A percentile compares a stretch with the other conserved stretches of the same genome.
phyloP scores from a whole-genome alignment of 2,329 filamentous ascomycete species.

The Coniochaeta sp. region DNA sequence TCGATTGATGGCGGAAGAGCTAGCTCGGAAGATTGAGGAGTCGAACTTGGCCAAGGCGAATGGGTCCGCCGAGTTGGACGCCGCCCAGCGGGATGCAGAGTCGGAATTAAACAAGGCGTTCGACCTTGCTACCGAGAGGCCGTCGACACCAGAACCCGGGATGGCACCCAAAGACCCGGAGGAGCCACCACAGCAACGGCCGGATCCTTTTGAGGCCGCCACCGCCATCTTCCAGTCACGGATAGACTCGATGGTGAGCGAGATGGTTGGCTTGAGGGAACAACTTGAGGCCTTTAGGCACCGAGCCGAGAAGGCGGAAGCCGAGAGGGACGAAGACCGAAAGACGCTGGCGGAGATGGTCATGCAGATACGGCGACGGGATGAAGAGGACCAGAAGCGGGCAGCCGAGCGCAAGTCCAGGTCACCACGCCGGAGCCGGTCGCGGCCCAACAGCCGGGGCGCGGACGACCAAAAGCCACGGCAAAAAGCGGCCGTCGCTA shows the following conservation, averaged over 20 bases:
- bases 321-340: conserved; percentile 64
- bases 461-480: conserved; percentile 9
- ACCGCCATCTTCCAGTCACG: conserved; percentile 54
- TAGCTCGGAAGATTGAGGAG: conserved; percentile 63
- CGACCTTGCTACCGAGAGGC: conserved; percentile 33
- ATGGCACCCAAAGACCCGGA: conserved; percentile 17
- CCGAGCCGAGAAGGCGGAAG: conserved; percentile 74
- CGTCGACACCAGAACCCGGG: conserved; percentile 13
- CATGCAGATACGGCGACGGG: conserved; percentile 61
- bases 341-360: conserved; percentile 84
- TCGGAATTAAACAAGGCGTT: conserved; percentile 38
- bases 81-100: conserved; percentile 19
- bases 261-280: conserved; percentile 74
- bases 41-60: conserved; percentile 34
- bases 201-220: conserved; percentile 29
- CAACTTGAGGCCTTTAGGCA: conserved; percentile 73
- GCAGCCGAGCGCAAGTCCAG: conserved; percentile 32
- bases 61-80: conserved; percentile 26
- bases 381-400: conserved; percentile 49
- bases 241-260: conserved; percentile 67
- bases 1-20: conserved; percentile 76
- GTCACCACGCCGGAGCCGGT: conserved; percentile 27
- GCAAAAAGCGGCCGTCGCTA: conserved; percentile 12
- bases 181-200: conserved; percentile 6
- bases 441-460: conserved; percentile 14